Base-by-base conservation (phyloP, 192 early-diverging fungal species). In the Coemansia sp. region DNA sequence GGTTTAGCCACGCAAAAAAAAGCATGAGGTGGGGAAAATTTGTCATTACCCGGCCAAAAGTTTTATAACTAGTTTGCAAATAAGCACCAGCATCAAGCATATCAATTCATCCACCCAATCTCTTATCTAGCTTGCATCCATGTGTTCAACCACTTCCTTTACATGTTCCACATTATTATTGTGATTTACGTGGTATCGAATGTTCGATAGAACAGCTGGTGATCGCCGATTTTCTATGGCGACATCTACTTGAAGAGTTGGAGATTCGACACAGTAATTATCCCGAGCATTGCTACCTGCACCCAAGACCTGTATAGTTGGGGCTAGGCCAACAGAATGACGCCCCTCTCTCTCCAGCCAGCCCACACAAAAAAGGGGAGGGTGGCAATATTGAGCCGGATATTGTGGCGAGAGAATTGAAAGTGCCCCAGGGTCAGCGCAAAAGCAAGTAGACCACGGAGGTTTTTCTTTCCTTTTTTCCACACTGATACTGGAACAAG, bases 141-240 rank as follows among this genome's bases (percentile, higher is more conserved):
- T 13, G 22, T 15, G 24, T 15, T 29, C 12, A 11, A 29, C 10
- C 10, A 56, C 27, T 16, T 30, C 0, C 12, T 9, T 15, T 13
- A 55, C 30, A 34, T 47, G 20, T 22, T 18, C 45, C 20, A 47
- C 41, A 13, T 44, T 47, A 47, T 30, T 53, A 53, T 56, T 56
- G 11, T 34, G 53, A 56, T 56, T 56, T 56, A 8, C 53, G n/a
- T 15, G 29, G 27, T 29, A 6, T 15, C 0, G 53, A 56, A 56
- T 7, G 15, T 56, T 56, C 53, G 11, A 32, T 56, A 56, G 53
- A 56, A 56, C 27, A 0, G 6, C 5, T 29, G 53, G 15, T 30
- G 53, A 56, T 56, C 53, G 27, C 53, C 53, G 53, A 56, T 56
- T 16, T 41, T 30, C 13, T 13, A 56, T 30, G 30, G 53, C 53